These are phyloP conservation scores for Prunella vulgaris DNA, from an alignment of 257 asterid genomes.

Conservation along the genomic window DNA sequence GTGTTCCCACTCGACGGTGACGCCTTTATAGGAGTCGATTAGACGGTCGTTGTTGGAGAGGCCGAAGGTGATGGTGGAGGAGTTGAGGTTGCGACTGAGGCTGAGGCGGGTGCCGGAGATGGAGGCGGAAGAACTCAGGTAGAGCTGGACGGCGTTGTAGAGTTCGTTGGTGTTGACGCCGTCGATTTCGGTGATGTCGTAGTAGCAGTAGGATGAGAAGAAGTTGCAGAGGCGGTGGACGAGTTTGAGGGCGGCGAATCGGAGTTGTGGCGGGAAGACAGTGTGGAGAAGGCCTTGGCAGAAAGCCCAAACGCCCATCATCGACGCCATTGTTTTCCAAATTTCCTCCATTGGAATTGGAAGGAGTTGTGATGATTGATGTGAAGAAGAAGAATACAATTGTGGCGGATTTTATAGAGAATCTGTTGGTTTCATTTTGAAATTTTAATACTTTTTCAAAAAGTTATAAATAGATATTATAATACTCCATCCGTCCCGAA, in stretches of 20 bases:
- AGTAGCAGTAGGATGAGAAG: conserved; percentile 42
- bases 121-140: conserved; percentile 42
- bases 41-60: conserved; percentile 43
- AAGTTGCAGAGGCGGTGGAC: conserved; percentile 30
- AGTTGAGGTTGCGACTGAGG: conserved; percentile 35
- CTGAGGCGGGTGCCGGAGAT: conserved; percentile 34
- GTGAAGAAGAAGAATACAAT: background rate
- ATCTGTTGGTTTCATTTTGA: background rate
- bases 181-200: conserved; percentile 43
- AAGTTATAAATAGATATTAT: too few relatives aligned
- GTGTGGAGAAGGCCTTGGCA: conserved; percentile 36
- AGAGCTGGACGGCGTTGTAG: conserved; percentile 44
- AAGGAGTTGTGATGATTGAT: background rate
- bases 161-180: conserved; percentile 51
- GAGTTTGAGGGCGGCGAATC: conserved; percentile 29
- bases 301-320: conserved; percentile 44
- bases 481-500: too few relatives aligned
- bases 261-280: conserved; percentile 41
- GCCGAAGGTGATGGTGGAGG: conserved; percentile 37
- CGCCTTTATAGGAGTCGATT: conserved; percentile 23
- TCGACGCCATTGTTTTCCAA: conserved; percentile 41
- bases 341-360: conserved; percentile 25
- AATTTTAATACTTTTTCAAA: too few relatives aligned
- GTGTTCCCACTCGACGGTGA: conserved; percentile 39
- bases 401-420: background rate